phyloP scores from a whole-genome alignment of 176 grass and related monocot genomes.

The Ampelocalamus luodianensis region DNA sequence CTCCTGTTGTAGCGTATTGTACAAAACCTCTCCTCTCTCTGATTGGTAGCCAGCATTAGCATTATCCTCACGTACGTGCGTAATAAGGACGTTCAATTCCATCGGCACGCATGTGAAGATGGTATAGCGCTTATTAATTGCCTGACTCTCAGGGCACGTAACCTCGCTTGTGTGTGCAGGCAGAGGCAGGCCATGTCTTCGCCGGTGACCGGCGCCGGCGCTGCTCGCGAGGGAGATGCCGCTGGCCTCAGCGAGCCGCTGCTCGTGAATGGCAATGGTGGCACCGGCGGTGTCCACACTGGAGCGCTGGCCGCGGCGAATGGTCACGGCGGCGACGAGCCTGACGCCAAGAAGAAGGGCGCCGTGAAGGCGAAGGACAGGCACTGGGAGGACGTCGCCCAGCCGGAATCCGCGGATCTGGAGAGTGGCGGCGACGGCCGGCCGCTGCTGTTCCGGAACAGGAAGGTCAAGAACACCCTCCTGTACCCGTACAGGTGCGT shows the following conservation, averaged over 20 bases:
- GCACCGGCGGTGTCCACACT: not conserved
- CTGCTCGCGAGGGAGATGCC: not conserved
- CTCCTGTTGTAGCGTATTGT: not conserved
- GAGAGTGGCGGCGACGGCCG: slow-evolving; percentile 17
- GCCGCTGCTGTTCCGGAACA: slow-evolving; percentile 29
- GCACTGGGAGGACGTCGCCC: slow-evolving; percentile 40
- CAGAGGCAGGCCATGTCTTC: slow-evolving; percentile 32
- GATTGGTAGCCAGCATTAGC: not conserved
- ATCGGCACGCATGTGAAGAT: not conserved
- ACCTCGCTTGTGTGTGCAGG: not conserved
- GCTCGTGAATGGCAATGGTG: not conserved
- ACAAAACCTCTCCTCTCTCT: not conserved
- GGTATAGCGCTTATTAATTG: not conserved
- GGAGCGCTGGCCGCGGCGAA: not conserved
- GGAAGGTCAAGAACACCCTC: slow-evolving; percentile 33
- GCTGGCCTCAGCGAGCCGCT: slow-evolving; percentile 18
- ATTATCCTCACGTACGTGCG: not conserved
- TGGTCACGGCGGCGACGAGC: not conserved
- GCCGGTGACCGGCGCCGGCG: not conserved
- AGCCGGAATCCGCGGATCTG: not conserved
- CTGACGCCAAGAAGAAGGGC: not conserved
- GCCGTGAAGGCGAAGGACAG: slow-evolving; percentile 9
- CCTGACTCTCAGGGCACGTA: not conserved
- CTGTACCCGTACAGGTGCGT: slow-evolving; percentile 29
- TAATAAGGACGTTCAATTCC: not conserved